phyloP scores from a whole-genome alignment of 139 green algal species.

The Chlamydomonas sphaeroides region DNA sequence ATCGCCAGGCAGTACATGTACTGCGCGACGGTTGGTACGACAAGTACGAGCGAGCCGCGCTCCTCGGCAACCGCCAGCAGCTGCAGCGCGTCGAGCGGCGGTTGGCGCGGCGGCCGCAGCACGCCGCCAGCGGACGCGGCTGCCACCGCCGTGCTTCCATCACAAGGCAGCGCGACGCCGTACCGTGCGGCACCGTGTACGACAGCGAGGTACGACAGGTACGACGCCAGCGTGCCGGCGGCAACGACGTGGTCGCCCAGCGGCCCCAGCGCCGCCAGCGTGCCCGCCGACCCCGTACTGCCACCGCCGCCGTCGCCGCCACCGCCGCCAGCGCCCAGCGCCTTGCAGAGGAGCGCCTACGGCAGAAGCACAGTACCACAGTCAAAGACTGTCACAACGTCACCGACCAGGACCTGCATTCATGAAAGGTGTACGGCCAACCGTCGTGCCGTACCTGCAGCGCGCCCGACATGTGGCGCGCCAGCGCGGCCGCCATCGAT shows the following conservation, averaged over 20 bases:
- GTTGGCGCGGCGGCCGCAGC: slow-evolving; percentile 31
- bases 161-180: slow-evolving; percentile 17
- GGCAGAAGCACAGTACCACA: no score
- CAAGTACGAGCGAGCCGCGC: slow-evolving; percentile 38
- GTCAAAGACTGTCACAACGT: no score
- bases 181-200: slow-evolving; percentile 39
- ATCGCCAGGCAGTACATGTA: slow-evolving; percentile 46
- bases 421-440: no score
- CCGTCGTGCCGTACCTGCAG: slow-evolving; percentile 46
- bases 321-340: not conserved
- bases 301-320: not conserved
- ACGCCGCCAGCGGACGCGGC: not conserved
- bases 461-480: slow-evolving; percentile 56
- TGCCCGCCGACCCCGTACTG: not conserved
- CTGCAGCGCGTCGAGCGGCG: slow-evolving; percentile 52
- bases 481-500: slow-evolving; percentile 50
- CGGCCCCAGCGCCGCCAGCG: not conserved
- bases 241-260: slow-evolving; percentile 54
- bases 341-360: slow-evolving; percentile 18
- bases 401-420: no score
- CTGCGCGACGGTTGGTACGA: slow-evolving; percentile 56
- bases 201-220: slow-evolving; percentile 68
- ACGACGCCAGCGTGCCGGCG: slow-evolving; percentile 54
- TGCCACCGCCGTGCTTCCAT: no score
- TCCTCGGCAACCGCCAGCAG: slow-evolving; percentile 41